Conservation (phyloP, 768 basidiomycete species). For the Psilocybe azurescens region DNA sequence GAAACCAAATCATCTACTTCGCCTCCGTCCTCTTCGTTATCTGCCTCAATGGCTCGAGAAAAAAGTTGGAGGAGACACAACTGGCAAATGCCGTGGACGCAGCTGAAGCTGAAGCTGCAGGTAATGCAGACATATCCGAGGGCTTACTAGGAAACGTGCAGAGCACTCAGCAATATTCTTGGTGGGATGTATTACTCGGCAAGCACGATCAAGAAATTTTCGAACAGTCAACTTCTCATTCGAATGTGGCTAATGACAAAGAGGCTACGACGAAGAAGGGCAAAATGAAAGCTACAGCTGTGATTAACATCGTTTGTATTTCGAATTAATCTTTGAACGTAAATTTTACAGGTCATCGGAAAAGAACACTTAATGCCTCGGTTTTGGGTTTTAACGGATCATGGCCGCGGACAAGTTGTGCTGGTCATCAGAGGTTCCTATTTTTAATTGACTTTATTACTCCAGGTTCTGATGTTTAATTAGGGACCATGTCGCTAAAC, state of each 20-base stretch:
- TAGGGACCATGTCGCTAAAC: constrained; percentile 86
- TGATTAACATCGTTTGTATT: constrained; percentile 18
- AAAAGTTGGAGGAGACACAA: constrained; percentile 61
- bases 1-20: constrained; percentile 29
- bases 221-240: constrained; percentile 53
- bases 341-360: constrained; percentile 51
- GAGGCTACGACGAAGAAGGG: constrained; percentile 26
- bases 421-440: constrained; percentile 68
- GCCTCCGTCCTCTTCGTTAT: constrained; percentile 28
- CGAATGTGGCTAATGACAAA: constrained; percentile 12
- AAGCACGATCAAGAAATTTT: constrained; percentile 87
- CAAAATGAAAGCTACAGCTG: constrained; percentile 60
- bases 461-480: constrained; percentile 1
- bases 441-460: neutral
- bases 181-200: constrained; percentile 85
- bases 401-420: constrained; percentile 73
- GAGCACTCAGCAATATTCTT: constrained; percentile 56
- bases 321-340: constrained; percentile 1
- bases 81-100: constrained; percentile 72
- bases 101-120: constrained; percentile 68
- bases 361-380: constrained; percentile 76
- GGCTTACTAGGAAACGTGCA: neutral
- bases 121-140: constrained; percentile 52
- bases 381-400: constrained; percentile 88
- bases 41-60: constrained; percentile 38